phyloP scores from a whole-genome alignment of 805 yeast genomes.

The Saccharomyces eubayanus region DNA sequence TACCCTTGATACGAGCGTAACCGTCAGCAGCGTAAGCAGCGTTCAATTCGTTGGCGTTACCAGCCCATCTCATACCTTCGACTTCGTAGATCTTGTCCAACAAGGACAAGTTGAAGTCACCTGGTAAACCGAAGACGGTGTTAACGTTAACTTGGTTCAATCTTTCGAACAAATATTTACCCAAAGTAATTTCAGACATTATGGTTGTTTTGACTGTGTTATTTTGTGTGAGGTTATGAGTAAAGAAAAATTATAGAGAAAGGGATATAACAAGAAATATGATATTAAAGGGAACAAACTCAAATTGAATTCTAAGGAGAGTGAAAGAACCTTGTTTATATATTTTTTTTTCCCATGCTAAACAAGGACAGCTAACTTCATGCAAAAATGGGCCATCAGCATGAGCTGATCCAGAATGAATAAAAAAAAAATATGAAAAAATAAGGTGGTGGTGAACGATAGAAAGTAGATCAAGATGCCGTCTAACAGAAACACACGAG shows the following conservation, averaged over 20 bases:
- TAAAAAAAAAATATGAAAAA: neutral
- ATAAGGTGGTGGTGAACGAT: neutral
- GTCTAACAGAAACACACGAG: neutral
- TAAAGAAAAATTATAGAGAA: neutral
- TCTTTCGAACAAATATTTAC: conserved; percentile 72
- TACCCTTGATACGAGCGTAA: conserved; percentile 71
- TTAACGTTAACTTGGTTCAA: conserved; percentile 61
- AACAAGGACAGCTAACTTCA: neutral
- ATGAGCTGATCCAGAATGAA: neutral
- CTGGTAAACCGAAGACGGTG: conserved; percentile 74
- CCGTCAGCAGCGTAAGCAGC: conserved; percentile 84
- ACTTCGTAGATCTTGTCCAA: conserved; percentile 69
- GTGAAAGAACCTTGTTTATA: neutral
- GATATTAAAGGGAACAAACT: neutral
- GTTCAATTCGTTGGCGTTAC: conserved; percentile 83
- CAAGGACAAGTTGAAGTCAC: conserved; percentile 68
- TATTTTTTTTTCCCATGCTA: neutral
- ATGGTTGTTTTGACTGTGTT: conserved; percentile 4
- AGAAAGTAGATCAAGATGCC: neutral
- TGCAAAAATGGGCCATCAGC: neutral
- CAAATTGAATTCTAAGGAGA: neutral
- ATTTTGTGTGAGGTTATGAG: neutral
- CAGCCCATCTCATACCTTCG: conserved; percentile 77
- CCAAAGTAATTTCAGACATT: conserved; percentile 51
- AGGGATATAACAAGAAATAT: neutral